A percentile compares a stretch with the other conserved stretches of the same genome.
Evolutionary conservation across 2,329 filamentous ascomycete genomes (phyloP).

Genomic region (Alternaria tenuissima): DNA sequence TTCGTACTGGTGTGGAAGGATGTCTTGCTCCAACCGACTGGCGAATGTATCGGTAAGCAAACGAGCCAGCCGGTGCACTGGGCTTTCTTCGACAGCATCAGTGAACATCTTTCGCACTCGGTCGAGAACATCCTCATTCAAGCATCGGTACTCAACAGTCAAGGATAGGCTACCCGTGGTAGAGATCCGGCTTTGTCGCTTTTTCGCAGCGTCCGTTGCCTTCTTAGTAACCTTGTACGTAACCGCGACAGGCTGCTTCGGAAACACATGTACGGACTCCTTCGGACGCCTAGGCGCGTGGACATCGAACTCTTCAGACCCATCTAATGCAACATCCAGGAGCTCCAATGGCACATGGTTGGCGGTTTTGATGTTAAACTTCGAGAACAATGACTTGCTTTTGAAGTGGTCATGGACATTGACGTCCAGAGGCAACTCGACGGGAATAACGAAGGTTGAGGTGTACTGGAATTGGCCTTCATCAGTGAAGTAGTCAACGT

Average conservation of each 20-base stretch:
- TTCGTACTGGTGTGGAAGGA: conserved; percentile 62
- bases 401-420: conserved; percentile 98
- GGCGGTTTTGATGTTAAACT: conserved; percentile 88
- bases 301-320: conserved; percentile 73
- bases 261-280: conserved; percentile 70
- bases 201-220: conserved; percentile 33
- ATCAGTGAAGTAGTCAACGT: conserved; percentile 75
- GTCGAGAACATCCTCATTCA: conserved; percentile 74
- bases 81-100: conserved; percentile 57
- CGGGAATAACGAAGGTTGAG: conserved; percentile 69
- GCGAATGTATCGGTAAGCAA: conserved; percentile 62
- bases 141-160: conserved; percentile 75
- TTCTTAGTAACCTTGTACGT: conserved; percentile 79
- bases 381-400: conserved; percentile 79
- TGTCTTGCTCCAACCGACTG: conserved; percentile 55
- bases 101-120: conserved; percentile 58
- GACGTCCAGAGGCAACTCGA: conserved; percentile 85
- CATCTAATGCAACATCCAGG: conserved; percentile 72
- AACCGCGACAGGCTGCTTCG: conserved; percentile 80
- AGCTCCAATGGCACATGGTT: conserved; percentile 77
- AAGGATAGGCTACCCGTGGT: conserved; percentile 64
- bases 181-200: conserved; percentile 37
- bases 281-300: conserved; percentile 60
- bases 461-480: conserved; percentile 71
- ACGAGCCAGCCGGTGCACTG: conserved; percentile 57